Evolutionary conservation across 106 monocot genomes (phyloP), one percentile per base, ranked within the genome.

Genomic region (Dactylorhiza incarnata): DNA sequence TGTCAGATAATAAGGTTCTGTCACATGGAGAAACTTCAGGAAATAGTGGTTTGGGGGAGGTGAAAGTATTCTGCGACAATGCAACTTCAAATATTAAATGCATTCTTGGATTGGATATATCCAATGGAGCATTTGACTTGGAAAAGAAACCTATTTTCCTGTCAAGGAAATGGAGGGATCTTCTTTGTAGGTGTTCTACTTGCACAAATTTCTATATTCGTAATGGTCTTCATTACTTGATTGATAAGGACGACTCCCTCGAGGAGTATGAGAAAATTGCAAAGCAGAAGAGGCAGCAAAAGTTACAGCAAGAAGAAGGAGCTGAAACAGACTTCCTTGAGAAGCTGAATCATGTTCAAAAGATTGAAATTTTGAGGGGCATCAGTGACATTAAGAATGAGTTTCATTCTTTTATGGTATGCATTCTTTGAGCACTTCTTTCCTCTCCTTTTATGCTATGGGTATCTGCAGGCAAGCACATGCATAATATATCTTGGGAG

Each of bases 251-350:
- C 0, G 99, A 99, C 29, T 83, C 99, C 14, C 74, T 94, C 46
- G 86, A 86, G 83, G 94, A 94, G 78, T 99, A 99, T 83, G 94
- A 94, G 75, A 88, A 84, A 48, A 80, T 88, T 6, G 94, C 91
- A 69, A 87, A 91, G 69, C 79, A 79, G 75, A 99, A 84, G 83
- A 86, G 94, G 73, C 76, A 87, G 65, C 84, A 91, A 69, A 94
- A 89, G 66, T 55, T 91, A 80, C 85, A 94, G 81, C 74, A 94
- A 75, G 87, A 85, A 70, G 89, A 91, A 84, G 89, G 94, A 51
- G 94, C 82, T 73, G 93, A 86, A 77, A 56, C 89, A 47, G 89
- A 90, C 62, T 94, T 99, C 75, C 82, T 99, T 25, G 86, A 91
- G 49, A 88, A 71, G 16, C 75, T 99, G 3, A 68, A 81, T 78